A percentile compares a stretch with the other conserved stretches of the same genome.
Evolutionary conservation across 2,329 filamentous ascomycete species (phyloP).

Genomic region (Aspergillus quadrilineatus): DNA sequence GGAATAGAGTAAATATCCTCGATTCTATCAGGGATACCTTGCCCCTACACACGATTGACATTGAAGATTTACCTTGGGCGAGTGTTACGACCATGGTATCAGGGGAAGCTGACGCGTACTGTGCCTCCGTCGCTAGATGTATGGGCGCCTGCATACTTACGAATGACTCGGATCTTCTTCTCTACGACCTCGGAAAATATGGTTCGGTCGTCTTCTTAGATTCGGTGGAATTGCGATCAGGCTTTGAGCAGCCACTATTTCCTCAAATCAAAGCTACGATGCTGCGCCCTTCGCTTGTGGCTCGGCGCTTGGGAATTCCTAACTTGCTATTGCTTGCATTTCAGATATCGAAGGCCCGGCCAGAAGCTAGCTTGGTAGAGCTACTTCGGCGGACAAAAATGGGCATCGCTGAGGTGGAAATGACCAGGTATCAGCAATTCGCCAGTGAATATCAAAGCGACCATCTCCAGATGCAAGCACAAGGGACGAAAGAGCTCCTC

Average conservation of each 20-base stretch:
- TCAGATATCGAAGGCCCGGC: constrained; percentile 28
- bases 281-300: constrained; percentile 40
- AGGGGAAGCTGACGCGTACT: constrained; percentile 82
- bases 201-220: constrained; percentile 68
- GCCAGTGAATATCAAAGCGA: constrained; percentile 36
- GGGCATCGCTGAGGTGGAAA: constrained; percentile 15
- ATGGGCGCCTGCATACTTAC: constrained; percentile 65
- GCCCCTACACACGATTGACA: constrained; percentile 29
- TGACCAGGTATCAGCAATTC: constrained; percentile 30
- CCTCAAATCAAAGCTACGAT: constrained; percentile 31
- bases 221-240: constrained; percentile 53
- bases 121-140: constrained; percentile 63
- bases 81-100: constrained; percentile 61
- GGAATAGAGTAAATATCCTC: constrained; percentile 30
- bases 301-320: constrained; percentile 33
- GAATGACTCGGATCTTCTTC: constrained; percentile 81
- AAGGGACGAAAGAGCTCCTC: constrained; percentile 4
- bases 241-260: constrained; percentile 14
- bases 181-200: constrained; percentile 64
- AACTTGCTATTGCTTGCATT: constrained; percentile 42
- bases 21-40: constrained; percentile 15
- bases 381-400: constrained; percentile 34
- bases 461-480: constrained; percentile 14
- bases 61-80: constrained; percentile 33
- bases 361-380: constrained; percentile 29